phyloP scores from a whole-genome alignment of 768 basidiomycete genomes.

The Erythrobasidium yunnanense region DNA sequence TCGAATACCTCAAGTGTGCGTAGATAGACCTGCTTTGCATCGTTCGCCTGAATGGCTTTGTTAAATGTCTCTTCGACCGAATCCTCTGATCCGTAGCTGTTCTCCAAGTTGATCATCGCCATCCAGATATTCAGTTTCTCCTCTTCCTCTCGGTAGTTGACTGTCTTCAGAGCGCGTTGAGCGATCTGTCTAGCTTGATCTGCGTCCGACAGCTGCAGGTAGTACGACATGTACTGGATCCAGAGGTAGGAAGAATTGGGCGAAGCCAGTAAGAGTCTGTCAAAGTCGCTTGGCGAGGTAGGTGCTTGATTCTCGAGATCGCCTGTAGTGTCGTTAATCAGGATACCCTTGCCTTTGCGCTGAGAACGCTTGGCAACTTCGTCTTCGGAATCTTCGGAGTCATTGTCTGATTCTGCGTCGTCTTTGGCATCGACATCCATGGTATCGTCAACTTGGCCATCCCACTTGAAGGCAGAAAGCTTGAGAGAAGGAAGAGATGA shows the following conservation, averaged over 20 bases:
- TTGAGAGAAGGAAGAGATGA: slow-evolving; percentile 23
- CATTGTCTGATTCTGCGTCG: slow-evolving; percentile 47
- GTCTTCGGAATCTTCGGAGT: slow-evolving; percentile 54
- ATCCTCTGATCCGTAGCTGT: slow-evolving; percentile 76
- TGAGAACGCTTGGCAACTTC: slow-evolving; percentile 49
- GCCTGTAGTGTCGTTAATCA: slow-evolving; percentile 50
- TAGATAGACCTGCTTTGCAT: slow-evolving; percentile 80
- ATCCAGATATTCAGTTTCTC: slow-evolving; percentile 97
- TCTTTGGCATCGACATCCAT: slow-evolving; percentile 45
- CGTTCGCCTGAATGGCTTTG: slow-evolving; percentile 78
- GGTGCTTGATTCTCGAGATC: slow-evolving; percentile 76
- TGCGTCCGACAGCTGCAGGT: slow-evolving; percentile 86
- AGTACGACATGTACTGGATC: slow-evolving; percentile 99
- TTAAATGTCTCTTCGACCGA: slow-evolving; percentile 70
- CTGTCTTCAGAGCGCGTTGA: slow-evolving; percentile 67
- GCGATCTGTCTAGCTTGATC: slow-evolving; percentile 87
- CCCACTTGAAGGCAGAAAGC: slow-evolving; percentile 34
- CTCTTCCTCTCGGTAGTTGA: slow-evolving; percentile 89
- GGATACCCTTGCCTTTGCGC: slow-evolving; percentile 27
- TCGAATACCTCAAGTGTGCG: slow-evolving; percentile 74
- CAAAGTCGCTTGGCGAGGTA: slow-evolving; percentile 88
- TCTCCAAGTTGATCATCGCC: slow-evolving; percentile 87
- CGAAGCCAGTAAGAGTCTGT: slow-evolving; percentile 78
- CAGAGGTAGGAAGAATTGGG: slow-evolving; percentile 96
- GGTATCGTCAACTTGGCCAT: slow-evolving; percentile 34